Base-by-base conservation (phyloP, 495 filamentous ascomycete species). In the Glonium stellatum region DNA sequence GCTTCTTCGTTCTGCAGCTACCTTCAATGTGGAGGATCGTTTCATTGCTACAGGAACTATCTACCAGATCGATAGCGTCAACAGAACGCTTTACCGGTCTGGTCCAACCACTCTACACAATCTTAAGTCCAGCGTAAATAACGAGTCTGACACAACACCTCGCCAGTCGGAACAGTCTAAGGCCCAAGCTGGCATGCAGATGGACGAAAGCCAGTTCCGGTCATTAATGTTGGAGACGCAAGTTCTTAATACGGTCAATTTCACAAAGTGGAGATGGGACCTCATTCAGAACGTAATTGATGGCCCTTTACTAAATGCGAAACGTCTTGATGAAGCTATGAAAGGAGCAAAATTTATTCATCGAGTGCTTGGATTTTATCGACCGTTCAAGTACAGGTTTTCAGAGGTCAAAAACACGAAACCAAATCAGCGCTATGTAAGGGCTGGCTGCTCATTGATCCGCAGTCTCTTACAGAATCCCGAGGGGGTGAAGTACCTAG, bases 41-140 rank as follows among this genome's bases (percentile, higher is more conserved):
- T 90, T 90, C 61, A 77, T 86, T 46, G 88, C 90, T 18, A 89
- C 88, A 0, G 84, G 87, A 1, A 91, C 91, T 5, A 88, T 97
- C 37, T 98, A 97, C 69, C 93, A 97, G 69, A 92, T 97, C 5
- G 95, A 96, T 73, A 97, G 93, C 67, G 89, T 98, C 58, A 98
- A 92, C 72, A 84, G 90, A 60, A 97, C 92, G 1, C 75, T 98
- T 10, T 90, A 96, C 69, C 83, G 95, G 52, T 95, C 91, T 31
- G 79, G 68, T 60, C 86, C 50, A 74, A 70, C 70, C 15, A 67
- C 73, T 18, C 67, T 74, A 54, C 75, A 78, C 51, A 72, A 72
- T 39, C 68, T 77, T 51, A 80, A 82, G 58, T 73, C 76, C 11
- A 64, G 53, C n/a, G 55, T 44, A 9, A 46, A 44, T 22, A 48